Percentiles rank a stretch among this genome's conserved stretches.
Conservation (phyloP, 2,329 filamentous ascomycete genomes). For the Phialophora verrucosa region DNA sequence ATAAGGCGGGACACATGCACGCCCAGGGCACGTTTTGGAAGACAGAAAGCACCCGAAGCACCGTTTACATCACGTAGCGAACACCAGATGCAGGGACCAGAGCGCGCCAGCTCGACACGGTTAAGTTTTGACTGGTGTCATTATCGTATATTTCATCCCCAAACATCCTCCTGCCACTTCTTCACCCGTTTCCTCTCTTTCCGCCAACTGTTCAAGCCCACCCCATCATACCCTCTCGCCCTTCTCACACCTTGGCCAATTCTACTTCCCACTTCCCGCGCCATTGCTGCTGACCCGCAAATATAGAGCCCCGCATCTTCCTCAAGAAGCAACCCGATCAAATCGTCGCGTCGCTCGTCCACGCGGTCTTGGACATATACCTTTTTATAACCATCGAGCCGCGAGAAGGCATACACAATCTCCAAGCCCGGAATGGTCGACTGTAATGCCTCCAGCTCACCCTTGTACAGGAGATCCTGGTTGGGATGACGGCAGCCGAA, state of each 20-base stretch:
- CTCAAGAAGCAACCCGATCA: constrained; percentile 16
- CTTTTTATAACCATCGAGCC: constrained; percentile 10
- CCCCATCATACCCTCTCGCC: constrained; percentile 4
- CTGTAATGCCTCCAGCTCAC: constrained; percentile 22
- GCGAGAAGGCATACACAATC: constrained; percentile 24
- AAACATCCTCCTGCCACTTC: constrained; percentile 61
- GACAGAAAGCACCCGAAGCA: too few species aligned
- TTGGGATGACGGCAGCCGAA: constrained; percentile 49
- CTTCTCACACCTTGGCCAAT: constrained; percentile 44
- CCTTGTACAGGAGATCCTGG: constrained; percentile 47
- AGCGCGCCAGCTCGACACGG: too few species aligned
- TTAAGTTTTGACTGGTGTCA: too few species aligned
- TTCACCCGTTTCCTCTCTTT: constrained; percentile 40
- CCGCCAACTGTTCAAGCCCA: constrained; percentile 19
- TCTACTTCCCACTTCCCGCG: constrained; percentile 44
- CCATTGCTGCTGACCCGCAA: constrained; percentile 24
- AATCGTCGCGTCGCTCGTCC: not conserved
- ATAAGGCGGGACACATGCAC: too few species aligned
- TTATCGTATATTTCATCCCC: constrained; percentile 44
- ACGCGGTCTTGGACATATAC: constrained; percentile 22
- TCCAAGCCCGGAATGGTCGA: not conserved
- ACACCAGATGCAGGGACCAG: too few species aligned
- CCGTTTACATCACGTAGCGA: too few species aligned
- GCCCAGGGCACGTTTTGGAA: too few species aligned
- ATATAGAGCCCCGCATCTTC: constrained; percentile 24